phyloP scores from a whole-genome alignment of 169 alveolate species.

The Amoebophrya sp. region DNA sequence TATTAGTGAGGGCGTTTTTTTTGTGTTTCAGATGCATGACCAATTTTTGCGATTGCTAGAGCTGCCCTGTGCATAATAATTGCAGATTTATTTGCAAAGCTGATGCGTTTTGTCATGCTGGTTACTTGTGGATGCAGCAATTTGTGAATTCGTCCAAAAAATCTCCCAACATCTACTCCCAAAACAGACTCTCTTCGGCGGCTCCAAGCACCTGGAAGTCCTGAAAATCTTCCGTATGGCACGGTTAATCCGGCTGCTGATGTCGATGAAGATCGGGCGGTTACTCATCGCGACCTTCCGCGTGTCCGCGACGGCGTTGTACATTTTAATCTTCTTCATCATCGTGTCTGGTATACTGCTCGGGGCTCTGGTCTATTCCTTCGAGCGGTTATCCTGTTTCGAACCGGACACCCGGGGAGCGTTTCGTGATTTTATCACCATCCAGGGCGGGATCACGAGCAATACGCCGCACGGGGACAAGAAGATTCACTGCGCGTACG shows the following conservation, averaged over 20 bases:
- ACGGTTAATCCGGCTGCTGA: not conserved
- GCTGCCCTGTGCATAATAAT: too few species aligned
- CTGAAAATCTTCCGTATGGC: not conserved
- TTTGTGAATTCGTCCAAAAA: too few species aligned
- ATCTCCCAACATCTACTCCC: too few species aligned
- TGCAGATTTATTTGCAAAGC: too few species aligned
- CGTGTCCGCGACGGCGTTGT: not conserved
- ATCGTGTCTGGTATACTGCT: not conserved
- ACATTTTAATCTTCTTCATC: not conserved
- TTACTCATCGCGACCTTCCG: not conserved
- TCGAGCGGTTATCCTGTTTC: not conserved
- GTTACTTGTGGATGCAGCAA: not conserved
- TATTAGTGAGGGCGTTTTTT: not conserved
- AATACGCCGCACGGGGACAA: not conserved
- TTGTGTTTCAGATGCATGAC: not conserved
- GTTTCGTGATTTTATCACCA: too few species aligned
- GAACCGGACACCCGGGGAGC: not conserved
- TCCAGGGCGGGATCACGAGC: not conserved
- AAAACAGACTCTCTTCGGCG: not conserved
- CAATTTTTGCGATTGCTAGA: too few species aligned
- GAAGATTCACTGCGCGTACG: not conserved
- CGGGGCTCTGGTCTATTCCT: not conserved
- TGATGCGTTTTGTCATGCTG: not conserved
- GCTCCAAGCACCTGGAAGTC: not conserved
- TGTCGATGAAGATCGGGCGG: not conserved